phyloP scores from a whole-genome alignment of 2,329 filamentous ascomycete genomes.

The Cryphonectria radicalis region DNA sequence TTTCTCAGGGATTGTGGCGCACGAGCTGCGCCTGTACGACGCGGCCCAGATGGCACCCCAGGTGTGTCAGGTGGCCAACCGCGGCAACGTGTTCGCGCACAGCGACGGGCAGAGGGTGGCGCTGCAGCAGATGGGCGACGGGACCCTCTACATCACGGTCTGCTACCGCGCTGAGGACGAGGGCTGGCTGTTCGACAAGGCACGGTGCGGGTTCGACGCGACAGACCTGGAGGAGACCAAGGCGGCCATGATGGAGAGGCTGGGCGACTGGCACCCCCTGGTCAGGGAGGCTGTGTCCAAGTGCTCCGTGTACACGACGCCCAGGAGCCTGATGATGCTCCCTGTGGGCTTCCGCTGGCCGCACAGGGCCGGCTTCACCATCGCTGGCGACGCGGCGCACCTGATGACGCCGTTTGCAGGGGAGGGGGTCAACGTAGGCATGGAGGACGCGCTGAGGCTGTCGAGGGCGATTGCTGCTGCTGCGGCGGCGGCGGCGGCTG shows the following conservation, averaged over 20 bases:
- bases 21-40: conserved; percentile 48
- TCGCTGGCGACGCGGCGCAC: conserved; percentile 65
- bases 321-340: conserved; percentile 56
- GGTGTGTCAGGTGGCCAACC: conserved; percentile 49
- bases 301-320: conserved; percentile 44
- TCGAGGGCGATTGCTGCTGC: conserved; percentile 47
- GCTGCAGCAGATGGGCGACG: conserved; percentile 54
- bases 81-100: conserved; percentile 51
- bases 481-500: conserved; percentile 30
- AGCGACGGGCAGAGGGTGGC: conserved; percentile 47
- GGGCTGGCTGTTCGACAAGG: conserved; percentile 39
- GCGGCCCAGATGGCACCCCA: conserved; percentile 47
- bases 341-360: conserved; percentile 55
- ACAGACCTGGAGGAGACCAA: conserved; percentile 44
- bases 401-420: conserved; percentile 62
- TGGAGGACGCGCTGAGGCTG: conserved; percentile 58
- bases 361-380: conserved; percentile 52
- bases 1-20: conserved; percentile 51
- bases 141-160: conserved; percentile 48
- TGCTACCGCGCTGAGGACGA: conserved; percentile 44
- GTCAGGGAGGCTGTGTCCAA: conserved; percentile 48
- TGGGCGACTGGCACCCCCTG: conserved; percentile 47
- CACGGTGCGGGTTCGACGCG: conserved; percentile 50
- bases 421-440: conserved; percentile 62
- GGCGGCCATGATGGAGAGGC: conserved; percentile 41